Evolutionary conservation across 371 early-diverging fungal species (phyloP).

Genomic region (Neoconidiobolus thromboides): DNA sequence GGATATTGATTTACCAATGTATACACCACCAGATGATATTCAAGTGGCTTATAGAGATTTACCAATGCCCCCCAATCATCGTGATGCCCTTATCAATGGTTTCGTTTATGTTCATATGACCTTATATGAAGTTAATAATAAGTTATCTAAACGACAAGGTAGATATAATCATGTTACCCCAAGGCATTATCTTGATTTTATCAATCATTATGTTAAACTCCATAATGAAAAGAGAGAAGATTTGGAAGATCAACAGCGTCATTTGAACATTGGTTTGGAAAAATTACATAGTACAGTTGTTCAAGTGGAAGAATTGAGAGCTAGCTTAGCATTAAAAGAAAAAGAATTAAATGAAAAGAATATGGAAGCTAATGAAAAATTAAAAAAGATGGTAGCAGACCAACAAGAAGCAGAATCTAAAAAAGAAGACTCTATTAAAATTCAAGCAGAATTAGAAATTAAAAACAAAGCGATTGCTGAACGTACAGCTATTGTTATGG

Average conservation of each 20-base stretch:
- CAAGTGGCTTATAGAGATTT: constrained; percentile 66
- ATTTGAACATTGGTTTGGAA: constrained; percentile 92
- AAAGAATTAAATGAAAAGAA: constrained; percentile 76
- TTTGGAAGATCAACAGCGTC: constrained; percentile 95
- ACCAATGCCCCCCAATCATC: constrained; percentile 50
- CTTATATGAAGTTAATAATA: constrained; percentile 64
- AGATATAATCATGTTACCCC: constrained; percentile 79
- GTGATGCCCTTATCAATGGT: constrained; percentile 73
- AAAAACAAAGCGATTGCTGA: constrained; percentile 66
- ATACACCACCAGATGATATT: constrained; percentile 44
- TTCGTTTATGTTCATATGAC: constrained; percentile 86
- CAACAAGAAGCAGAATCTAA: constrained; percentile 91
- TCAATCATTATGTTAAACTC: constrained; percentile 77
- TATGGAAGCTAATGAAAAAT: constrained; percentile 82
- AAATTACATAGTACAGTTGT: constrained; percentile 88
- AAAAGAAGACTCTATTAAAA: constrained; percentile 58
- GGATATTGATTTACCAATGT: constrained; percentile 66
- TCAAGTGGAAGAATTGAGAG: constrained; percentile 86
- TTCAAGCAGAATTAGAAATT: constrained; percentile 55
- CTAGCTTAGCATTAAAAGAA: constrained; percentile 73
- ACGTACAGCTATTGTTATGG: constrained; percentile 62
- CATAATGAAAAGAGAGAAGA: constrained; percentile 86
- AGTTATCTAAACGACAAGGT: constrained; percentile 65
- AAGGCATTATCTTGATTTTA: constrained; percentile 93
- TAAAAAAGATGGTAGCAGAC: constrained; percentile 87